Conservation (phyloP, 139 green algal species). For the Coelastrella sp. region DNA sequence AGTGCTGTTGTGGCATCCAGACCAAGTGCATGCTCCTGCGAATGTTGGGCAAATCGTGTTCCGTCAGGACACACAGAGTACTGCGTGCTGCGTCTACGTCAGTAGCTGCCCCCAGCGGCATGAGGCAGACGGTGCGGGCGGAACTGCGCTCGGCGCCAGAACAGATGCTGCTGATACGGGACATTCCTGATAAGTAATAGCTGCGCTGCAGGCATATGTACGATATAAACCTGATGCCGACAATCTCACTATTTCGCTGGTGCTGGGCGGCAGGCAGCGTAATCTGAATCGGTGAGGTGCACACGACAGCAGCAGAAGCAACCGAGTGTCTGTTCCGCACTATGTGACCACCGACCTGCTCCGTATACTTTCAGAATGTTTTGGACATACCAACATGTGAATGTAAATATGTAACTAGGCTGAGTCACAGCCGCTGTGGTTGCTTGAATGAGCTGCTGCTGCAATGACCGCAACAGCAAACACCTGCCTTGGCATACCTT, state of each 20-base stretch:
- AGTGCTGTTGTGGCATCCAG: too few relatives aligned
- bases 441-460: too few relatives aligned
- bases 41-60: slow-evolving; percentile 13
- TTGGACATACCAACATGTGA: too few relatives aligned
- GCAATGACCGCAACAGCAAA: too few relatives aligned
- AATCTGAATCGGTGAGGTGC: slow-evolving; percentile 72
- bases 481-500: too few relatives aligned
- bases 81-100: slow-evolving; percentile 1
- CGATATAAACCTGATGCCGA: slow-evolving; percentile 43
- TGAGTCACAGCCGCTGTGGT: too few relatives aligned
- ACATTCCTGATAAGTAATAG: slow-evolving; percentile 50
- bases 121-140: slow-evolving; percentile 8
- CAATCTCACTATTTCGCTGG: not conserved
- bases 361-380: too few relatives aligned
- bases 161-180: not conserved
- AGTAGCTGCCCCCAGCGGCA: not conserved
- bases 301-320: not conserved
- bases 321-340: too few relatives aligned
- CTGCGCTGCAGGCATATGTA: slow-evolving; percentile 46
- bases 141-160: slow-evolving; percentile 44
- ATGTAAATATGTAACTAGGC: too few relatives aligned
- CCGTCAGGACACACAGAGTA: not conserved
- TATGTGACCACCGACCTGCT: too few relatives aligned
- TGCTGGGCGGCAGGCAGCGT: slow-evolving; percentile 64
- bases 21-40: not conserved